Evolutionary conservation across 1,284 basidiomycete species (phyloP).

Genomic region (Melanopsichium pennsylvanicum): DNA sequence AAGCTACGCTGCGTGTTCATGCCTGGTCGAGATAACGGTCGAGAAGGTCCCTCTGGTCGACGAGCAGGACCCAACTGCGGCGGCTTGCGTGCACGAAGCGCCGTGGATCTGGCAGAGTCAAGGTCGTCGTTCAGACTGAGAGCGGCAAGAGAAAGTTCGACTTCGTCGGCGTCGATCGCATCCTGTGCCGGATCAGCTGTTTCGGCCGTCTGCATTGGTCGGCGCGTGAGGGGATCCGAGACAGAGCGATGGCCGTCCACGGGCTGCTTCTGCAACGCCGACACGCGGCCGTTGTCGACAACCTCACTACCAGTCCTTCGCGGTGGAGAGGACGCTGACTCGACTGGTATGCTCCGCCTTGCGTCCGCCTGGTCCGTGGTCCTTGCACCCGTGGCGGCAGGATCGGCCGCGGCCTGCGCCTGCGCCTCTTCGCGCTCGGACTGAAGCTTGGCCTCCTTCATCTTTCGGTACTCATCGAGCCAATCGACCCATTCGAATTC

Average conservation of each 20-base stretch:
- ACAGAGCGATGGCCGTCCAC: conserved; percentile 40
- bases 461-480: conserved; percentile 71
- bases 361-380: neutral
- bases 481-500: conserved; percentile 73
- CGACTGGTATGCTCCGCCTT: neutral
- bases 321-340: conserved; percentile 1
- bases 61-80: conserved; percentile 30
- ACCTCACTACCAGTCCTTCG: conserved; percentile 33
- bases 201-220: conserved; percentile 30
- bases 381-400: neutral
- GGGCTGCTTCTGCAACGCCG: conserved; percentile 29
- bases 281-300: conserved; percentile 19
- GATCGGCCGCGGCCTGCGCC: conserved; percentile 31
- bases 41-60: conserved; percentile 19
- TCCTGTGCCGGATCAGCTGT: conserved; percentile 21
- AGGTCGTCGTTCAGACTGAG: conserved; percentile 24
- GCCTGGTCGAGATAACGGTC: conserved; percentile 15
- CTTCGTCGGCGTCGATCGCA: conserved; percentile 34
- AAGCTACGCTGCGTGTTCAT: conserved; percentile 30
- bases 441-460: conserved; percentile 70
- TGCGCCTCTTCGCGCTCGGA: conserved; percentile 64
- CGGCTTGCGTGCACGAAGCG: conserved; percentile 17
- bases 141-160: conserved; percentile 33
- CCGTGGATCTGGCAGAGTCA: neutral
- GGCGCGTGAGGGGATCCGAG: conserved; percentile 40